These are phyloP conservation scores for Aureobasidium sp. DNA, from an alignment of 2,329 filamentous ascomycete genomes.

Conservation along the genomic window DNA sequence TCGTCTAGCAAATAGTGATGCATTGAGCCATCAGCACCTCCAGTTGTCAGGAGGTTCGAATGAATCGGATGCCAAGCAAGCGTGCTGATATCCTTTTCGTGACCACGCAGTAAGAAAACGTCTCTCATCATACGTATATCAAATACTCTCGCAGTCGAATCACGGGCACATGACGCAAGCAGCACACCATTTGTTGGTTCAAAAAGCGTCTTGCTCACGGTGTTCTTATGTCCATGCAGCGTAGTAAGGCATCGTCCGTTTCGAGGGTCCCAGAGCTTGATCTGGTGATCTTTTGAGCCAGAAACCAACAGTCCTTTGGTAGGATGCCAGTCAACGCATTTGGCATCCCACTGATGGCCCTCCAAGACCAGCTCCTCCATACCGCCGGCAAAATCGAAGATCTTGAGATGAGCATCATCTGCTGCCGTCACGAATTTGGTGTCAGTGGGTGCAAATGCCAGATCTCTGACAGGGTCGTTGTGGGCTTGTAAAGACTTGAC, in stretches of 20 bases:
- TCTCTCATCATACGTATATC: conserved; percentile 98
- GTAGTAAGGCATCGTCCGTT: conserved; percentile 85
- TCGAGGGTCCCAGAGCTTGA: conserved; percentile 98
- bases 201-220: conserved; percentile 86
- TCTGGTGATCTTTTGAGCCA: conserved; percentile 92
- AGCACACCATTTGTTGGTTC: conserved; percentile 77
- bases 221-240: conserved; percentile 94
- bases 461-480: conserved; percentile 77
- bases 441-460: conserved; percentile 90
- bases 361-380: conserved; percentile 73
- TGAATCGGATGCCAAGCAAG: conserved; percentile 92
- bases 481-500: conserved; percentile 92
- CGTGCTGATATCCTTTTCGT: conserved; percentile 93
- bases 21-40: conserved; percentile 80
- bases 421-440: conserved; percentile 93
- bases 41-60: conserved; percentile 78
- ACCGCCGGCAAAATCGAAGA: conserved; percentile 92
- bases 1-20: conserved; percentile 96
- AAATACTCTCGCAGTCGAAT: conserved; percentile 87
- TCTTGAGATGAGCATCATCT: conserved; percentile 87
- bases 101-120: conserved; percentile 83
- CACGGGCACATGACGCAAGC: conserved; percentile 84
- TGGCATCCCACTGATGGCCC: conserved; percentile 97
- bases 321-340: conserved; percentile 95
- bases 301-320: conserved; percentile 90